Evolutionary conservation across 2,329 filamentous ascomycete species (phyloP), one percentile per base, ranked within the genome.

Genomic region (Monosporascus ibericus): DNA sequence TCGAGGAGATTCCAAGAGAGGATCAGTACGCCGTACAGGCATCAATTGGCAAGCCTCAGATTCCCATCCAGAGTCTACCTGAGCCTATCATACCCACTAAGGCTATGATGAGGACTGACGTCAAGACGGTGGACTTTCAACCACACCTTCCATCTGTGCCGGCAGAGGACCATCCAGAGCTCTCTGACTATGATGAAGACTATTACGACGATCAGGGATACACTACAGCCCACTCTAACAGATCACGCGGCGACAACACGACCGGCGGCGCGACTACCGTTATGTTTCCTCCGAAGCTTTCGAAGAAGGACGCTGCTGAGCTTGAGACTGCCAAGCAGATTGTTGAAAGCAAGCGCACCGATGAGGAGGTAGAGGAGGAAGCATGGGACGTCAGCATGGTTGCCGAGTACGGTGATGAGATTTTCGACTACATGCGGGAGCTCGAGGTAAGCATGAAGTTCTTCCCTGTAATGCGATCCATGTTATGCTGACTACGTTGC

Each of bases 361-460:
- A 74, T 5, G 88, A 94, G 53, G 91, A 96, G 53, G 76, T 91
- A 44, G 88, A 95, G 56, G 92, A 96, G 58, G 92, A 97, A 67
- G 77, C 81, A 49, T 95, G 88, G 84, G 94, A 97, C 66, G 90
- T 92, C 36, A 96, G 89, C 67, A 97, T 99, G 94, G 94, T 97
- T 48, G 88, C 92, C 11, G 92, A 97, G 67, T 99, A 99, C 65
- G 87, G 88, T 47, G 90, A 96, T 17, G 94, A 99, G 64, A 97
- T 99, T 61, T 96, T 97, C 64, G 78, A 82, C 25, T 96, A 97
- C 73, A 90, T 97, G 88, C 84, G 82, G 49, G 79, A 88, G 53
- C 84, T 96, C 49, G 94, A 99, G 85, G 89, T 91, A 73, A 65
- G 77, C 66, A 15, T 53, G 30, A 34, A 34, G 30, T 57, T 15